Evolutionary conservation across 352 stramenopile species (phyloP), one percentile per base, ranked within the genome.

Genomic region (Pythium utonaiense): DNA sequence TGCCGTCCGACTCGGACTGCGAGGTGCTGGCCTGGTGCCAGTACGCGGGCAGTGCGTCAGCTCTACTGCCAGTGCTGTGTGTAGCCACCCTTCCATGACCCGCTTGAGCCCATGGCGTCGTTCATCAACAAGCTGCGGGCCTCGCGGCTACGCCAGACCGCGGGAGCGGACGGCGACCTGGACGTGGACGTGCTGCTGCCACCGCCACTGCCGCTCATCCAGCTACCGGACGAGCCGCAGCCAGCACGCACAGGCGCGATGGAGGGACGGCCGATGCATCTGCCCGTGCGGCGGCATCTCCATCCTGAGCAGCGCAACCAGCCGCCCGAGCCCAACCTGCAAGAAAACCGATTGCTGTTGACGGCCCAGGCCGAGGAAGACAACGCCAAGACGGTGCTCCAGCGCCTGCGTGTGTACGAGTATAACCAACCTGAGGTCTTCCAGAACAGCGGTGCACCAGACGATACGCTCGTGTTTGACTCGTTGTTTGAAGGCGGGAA

Each of bases 401-500:
- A 48, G 28, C 67, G 74, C 7, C 28, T 88, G 41, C 66, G 71
- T 30, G 77, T 91, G 21, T 93, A 91, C 55, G 80, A 87, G 59
- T 93, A 93, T 73, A 91, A 91, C 49, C 66, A 77, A 12, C 70
- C 78, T 0, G 55, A 74, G 19, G 54, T 88, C 3, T 74, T 59
- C 27, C 52, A 67, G 42, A 57, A 74, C 55, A 65, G 66, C 41
- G 73, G 56, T 0, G 67, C 76, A 1, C 53, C 70, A 1, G 59
- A 78, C 3, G 74, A 89, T 24, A 89, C 81, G 2, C 77, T 93
- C 19, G 40, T 71, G 3, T 92, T 92, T 36, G 82, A 92, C 49
- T 83, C 84, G 21, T 64, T 91, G 7, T 93, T 93, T 50, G 84
- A 93, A 66, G 81, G 75, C 27, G 84, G 84, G 4, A 91, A 93